These are phyloP conservation scores for Russula brevipes DNA, from an alignment of 768 basidiomycete genomes.

Conservation along the genomic window DNA sequence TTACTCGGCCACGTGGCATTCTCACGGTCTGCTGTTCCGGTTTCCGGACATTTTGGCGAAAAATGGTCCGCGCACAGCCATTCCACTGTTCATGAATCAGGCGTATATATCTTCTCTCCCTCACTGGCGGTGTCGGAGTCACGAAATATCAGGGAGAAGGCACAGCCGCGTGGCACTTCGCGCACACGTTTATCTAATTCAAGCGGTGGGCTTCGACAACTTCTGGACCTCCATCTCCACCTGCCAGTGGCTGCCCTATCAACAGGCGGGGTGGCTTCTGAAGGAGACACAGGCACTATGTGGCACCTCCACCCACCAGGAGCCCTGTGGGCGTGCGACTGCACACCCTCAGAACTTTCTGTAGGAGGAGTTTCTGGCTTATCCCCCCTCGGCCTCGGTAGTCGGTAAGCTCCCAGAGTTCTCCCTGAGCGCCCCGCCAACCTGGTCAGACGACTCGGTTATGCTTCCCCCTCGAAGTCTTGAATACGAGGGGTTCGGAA, in stretches of 20 bases:
- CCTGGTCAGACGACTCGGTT: conserved; percentile 6
- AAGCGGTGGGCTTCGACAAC: neutral
- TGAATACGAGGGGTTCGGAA: neutral
- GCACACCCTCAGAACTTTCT: neutral
- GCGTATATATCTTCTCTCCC: too few relatives aligned
- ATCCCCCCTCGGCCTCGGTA: neutral
- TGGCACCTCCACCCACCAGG: neutral
- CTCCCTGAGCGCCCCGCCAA: conserved; percentile 1
- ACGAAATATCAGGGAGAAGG: too few relatives aligned
- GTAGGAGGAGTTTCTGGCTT: conserved; percentile 3
- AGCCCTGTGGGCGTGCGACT: neutral
- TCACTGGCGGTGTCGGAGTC: too few relatives aligned
- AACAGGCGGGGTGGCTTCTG: neutral
- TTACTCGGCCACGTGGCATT: conserved; percentile 2
- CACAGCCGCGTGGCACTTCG: too few relatives aligned
- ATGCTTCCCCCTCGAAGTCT: neutral
- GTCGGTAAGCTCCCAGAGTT: neutral
- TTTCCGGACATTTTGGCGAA: too few relatives aligned
- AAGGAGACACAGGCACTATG: neutral
- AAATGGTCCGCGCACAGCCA: too few relatives aligned
- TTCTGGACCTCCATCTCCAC: neutral
- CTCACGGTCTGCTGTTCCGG: neutral
- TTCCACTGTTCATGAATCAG: too few relatives aligned
- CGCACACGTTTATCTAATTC: neutral
- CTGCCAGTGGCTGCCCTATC: neutral